Conservation (phyloP, 1,139 yeast genomes). For the Keqinozyma sinolaborantium region DNA sequence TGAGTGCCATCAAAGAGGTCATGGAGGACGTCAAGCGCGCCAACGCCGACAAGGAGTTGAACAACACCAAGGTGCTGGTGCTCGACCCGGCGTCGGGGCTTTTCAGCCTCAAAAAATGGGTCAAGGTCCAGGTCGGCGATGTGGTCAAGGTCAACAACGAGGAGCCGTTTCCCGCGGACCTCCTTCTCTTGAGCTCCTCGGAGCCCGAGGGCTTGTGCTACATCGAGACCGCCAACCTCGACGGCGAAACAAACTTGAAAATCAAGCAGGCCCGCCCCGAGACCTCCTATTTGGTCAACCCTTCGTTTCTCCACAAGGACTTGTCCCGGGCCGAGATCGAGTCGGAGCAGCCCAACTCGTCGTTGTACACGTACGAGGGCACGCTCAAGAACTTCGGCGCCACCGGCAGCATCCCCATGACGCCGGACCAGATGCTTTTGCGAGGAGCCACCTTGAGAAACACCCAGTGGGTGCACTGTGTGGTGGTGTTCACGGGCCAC, state of each 20-base stretch:
- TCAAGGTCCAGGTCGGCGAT: slow-evolving; percentile 87
- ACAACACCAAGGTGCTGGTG: slow-evolving; percentile 72
- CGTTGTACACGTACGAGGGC: slow-evolving; percentile 93
- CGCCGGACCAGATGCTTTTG: slow-evolving; percentile 86
- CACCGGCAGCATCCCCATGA: slow-evolving; percentile 56
- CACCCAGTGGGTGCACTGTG: slow-evolving; percentile 93
- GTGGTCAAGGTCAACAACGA: slow-evolving; percentile 81
- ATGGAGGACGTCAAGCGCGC: slow-evolving; percentile 90
- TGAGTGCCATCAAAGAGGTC: slow-evolving; percentile 89
- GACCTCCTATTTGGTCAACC: slow-evolving; percentile 71
- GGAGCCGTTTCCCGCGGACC: slow-evolving; percentile 93
- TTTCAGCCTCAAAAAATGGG: slow-evolving; percentile 74
- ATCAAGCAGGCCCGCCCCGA: slow-evolving; percentile 85
- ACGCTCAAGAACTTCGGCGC: slow-evolving; percentile 57
- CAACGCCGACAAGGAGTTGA: slow-evolving; percentile 83
- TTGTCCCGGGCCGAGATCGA: slow-evolving; percentile 40
- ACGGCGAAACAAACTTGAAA: slow-evolving; percentile 95
- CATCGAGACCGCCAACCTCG: slow-evolving; percentile 94
- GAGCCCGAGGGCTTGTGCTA: slow-evolving; percentile 98
- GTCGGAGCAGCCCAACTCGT: slow-evolving; percentile 93
- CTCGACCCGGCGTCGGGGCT: slow-evolving; percentile 58
- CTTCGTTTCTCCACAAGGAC: slow-evolving; percentile 50
- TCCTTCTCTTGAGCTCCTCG: slow-evolving; percentile 79
- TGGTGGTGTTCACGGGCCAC: slow-evolving; percentile 94
- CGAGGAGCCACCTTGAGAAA: slow-evolving; percentile 96